Percentiles rank a stretch among this genome's conserved stretches.
Evolutionary conservation across 1,139 yeast species (phyloP).

Genomic region (Meyerozyma guilliermondii): DNA sequence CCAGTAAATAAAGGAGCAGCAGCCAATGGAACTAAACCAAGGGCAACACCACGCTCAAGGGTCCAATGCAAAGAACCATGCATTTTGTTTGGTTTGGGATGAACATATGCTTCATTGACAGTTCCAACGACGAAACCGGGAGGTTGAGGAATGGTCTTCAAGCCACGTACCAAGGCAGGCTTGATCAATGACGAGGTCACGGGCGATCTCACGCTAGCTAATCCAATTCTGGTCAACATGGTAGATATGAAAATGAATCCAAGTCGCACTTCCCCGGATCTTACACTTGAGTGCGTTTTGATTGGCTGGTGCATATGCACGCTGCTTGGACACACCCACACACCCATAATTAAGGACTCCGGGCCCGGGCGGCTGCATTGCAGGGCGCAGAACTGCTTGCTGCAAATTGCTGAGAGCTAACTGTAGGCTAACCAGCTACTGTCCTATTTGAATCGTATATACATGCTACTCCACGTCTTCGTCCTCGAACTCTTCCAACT

Average conservation of each 20-base stretch:
- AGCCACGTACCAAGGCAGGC: conserved; percentile 16
- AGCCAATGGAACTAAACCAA: conserved; percentile 61
- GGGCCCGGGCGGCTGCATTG: not conserved
- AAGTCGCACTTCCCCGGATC: conserved; percentile 9
- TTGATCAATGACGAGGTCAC: conserved; percentile 6
- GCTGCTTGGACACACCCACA: not conserved
- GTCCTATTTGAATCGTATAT: not conserved
- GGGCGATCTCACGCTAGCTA: conserved; percentile 15
- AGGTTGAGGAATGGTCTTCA: conserved; percentile 61
- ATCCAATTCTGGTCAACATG: conserved; percentile 27
- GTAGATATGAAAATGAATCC: conserved; percentile 1
- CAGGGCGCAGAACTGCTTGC: too few species aligned
- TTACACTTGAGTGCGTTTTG: conserved; percentile 10
- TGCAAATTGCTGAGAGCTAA: not conserved
- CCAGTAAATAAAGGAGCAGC: conserved; percentile 60
- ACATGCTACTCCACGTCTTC: conserved; percentile 31
- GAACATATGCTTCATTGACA: conserved; percentile 67
- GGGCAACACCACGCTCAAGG: conserved; percentile 54
- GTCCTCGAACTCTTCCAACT: conserved; percentile 40
- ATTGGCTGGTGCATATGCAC: conserved; percentile 8
- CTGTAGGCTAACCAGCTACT: not conserved
- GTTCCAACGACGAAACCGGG: conserved; percentile 73
- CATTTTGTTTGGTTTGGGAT: conserved; percentile 48
- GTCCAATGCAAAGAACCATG: conserved; percentile 78
- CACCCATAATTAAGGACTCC: too few species aligned